Conservation (phyloP, 768 basidiomycete genomes). For the Nidularia pulvinata region DNA sequence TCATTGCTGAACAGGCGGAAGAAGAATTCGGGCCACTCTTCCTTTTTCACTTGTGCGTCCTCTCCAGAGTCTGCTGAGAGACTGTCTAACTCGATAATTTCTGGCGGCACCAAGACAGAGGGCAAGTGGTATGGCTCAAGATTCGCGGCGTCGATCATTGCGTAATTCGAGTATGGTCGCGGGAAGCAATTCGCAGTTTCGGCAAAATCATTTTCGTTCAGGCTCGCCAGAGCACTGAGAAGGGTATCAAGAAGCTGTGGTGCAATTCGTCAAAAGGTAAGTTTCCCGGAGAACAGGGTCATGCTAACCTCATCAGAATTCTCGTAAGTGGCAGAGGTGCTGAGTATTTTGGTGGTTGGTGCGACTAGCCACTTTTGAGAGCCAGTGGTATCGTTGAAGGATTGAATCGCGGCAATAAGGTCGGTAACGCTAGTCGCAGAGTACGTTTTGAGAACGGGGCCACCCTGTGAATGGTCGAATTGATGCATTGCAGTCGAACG, state of each 20-base stretch:
- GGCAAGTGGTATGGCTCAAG: constrained; percentile 68
- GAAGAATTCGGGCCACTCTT: constrained; percentile 80
- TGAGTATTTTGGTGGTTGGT: constrained; percentile 55
- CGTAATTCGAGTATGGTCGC: constrained; percentile 60
- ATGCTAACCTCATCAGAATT: constrained; percentile 60
- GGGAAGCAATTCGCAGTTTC: constrained; percentile 57
- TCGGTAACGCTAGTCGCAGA: constrained; percentile 60
- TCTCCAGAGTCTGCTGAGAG: constrained; percentile 69
- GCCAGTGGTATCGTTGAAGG: constrained; percentile 62
- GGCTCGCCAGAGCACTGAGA: constrained; percentile 55
- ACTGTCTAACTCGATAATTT: constrained; percentile 79
- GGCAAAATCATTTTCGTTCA: constrained; percentile 62
- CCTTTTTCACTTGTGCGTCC: constrained; percentile 73
- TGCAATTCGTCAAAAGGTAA: constrained; percentile 4
- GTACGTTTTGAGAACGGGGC: constrained; percentile 60
- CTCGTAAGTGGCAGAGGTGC: constrained; percentile 37
- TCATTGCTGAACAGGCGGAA: constrained; percentile 67
- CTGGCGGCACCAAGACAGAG: constrained; percentile 83
- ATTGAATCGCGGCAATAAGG: constrained; percentile 71
- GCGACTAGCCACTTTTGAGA: constrained; percentile 67
- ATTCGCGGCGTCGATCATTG: constrained; percentile 33
- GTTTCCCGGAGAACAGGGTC: not conserved
- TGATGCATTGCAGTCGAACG: constrained; percentile 1
- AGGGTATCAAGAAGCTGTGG: constrained; percentile 75
- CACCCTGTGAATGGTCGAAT: constrained; percentile 48